Evolutionary conservation across 805 yeast species (phyloP).

Genomic region (Metschnikowia reukaufii): DNA sequence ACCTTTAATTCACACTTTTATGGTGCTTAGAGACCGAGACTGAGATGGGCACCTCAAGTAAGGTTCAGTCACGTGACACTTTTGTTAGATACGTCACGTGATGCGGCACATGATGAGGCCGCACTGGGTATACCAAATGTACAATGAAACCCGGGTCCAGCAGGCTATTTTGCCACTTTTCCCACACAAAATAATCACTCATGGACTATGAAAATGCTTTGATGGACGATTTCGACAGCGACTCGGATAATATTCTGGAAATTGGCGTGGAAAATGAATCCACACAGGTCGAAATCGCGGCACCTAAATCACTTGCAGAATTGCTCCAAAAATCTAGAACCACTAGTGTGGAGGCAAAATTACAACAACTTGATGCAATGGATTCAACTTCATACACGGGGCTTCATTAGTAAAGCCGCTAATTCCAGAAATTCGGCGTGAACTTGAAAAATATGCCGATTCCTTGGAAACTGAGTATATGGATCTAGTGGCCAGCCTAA

Average conservation of each 20-base stretch:
- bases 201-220: slow-evolving; percentile 43
- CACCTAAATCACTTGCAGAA: slow-evolving; percentile 15
- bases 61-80: background rate
- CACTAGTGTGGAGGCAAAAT: slow-evolving; percentile 15
- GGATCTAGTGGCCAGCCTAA: slow-evolving; percentile 31
- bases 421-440: slow-evolving; percentile 26
- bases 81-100: no score
- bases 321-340: slow-evolving; percentile 17
- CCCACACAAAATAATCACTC: background rate
- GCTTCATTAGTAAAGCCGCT: slow-evolving; percentile 25
- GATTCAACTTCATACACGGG: slow-evolving; percentile 18
- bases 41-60: background rate
- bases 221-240: slow-evolving; percentile 42
- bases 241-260: slow-evolving; percentile 18
- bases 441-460: slow-evolving; percentile 24
- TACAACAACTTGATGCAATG: slow-evolving; percentile 24
- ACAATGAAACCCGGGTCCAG: no score
- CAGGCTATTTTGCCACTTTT: no score
- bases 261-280: background rate
- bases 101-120: no score
- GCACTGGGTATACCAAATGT: no score
- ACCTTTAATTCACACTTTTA: no score
- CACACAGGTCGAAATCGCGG: background rate
- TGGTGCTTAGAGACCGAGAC: no score
- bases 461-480: slow-evolving; percentile 30